These are phyloP conservation scores for Xylaria sp. DNA, from an alignment of 2,329 filamentous ascomycete genomes.

Conservation along the genomic window DNA sequence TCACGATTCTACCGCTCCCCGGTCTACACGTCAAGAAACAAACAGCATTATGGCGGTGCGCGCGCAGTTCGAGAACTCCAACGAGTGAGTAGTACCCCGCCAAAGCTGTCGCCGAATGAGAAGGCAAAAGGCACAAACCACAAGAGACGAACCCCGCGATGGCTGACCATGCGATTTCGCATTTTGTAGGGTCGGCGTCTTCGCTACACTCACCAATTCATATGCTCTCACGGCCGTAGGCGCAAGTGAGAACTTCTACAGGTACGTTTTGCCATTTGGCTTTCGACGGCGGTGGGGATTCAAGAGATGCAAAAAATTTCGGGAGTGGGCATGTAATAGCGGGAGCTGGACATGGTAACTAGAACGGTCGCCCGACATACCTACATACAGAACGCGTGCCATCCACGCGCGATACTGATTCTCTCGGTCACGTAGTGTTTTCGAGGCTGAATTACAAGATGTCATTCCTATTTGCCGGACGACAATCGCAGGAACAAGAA, in stretches of 20 bases:
- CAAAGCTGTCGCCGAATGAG: conserved; percentile 24
- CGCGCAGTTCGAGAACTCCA: conserved; percentile 86
- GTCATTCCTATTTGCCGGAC: conserved; percentile 96
- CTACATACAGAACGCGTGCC: not conserved
- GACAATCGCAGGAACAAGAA: conserved; percentile 94
- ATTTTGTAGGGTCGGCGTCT: conserved; percentile 84
- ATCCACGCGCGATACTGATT: conserved; percentile 19
- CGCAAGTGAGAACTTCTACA: conserved; percentile 99
- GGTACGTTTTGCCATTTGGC: conserved; percentile 51
- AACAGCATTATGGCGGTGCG: conserved; percentile 65
- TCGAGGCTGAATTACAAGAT: conserved; percentile 97
- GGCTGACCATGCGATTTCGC: conserved; percentile 25
- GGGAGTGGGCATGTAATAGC: conserved; percentile 3
- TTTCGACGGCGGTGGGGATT: not conserved
- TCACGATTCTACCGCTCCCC: conserved; percentile 29
- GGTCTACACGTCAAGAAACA: conserved; percentile 31
- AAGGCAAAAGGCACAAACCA: conserved; percentile 1
- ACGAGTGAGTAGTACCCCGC: conserved; percentile 72
- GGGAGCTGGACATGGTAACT: not conserved
- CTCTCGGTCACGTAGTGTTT: conserved; percentile 66
- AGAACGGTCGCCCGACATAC: not conserved
- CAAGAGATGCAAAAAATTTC: not conserved
- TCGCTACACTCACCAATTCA: conserved; percentile 94
- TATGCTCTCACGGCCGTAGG: conserved; percentile 94
- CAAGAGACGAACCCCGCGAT: conserved; percentile 28